Percentiles rank a stretch among this genome's conserved stretches.
phyloP scores from a whole-genome alignment of 1,284 basidiomycete genomes.

The Cutaneotrichosporon dermatis region DNA sequence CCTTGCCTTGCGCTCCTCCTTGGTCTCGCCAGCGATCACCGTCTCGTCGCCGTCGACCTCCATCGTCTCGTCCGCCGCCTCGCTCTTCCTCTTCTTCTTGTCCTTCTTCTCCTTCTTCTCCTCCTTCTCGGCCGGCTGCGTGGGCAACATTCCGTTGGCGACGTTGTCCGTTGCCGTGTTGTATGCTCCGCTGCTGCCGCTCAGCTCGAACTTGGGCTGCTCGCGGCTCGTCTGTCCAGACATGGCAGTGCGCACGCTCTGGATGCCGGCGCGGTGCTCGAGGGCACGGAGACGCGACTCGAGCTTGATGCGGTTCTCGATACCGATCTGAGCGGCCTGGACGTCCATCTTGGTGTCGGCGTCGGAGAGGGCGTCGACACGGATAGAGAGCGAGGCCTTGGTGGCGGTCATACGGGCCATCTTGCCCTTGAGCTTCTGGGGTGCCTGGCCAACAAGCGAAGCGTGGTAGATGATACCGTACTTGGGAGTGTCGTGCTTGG shows the following conservation, averaged over 20 bases:
- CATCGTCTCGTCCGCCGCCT: constrained; percentile 49
- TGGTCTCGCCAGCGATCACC: constrained; percentile 50
- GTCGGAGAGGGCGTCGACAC: constrained; percentile 93
- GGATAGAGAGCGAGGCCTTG: constrained; percentile 91
- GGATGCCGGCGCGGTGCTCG: constrained; percentile 73
- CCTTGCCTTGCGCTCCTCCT: constrained; percentile 58
- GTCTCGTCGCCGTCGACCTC: constrained; percentile 49
- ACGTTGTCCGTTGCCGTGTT: constrained; percentile 75
- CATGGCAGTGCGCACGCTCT: constrained; percentile 59
- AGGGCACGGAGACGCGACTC: constrained; percentile 88
- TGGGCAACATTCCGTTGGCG: constrained; percentile 57
- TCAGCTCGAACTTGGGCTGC: constrained; percentile 68
- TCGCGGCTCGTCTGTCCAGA: constrained; percentile 58
- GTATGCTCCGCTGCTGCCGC: constrained; percentile 63
- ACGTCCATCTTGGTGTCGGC: constrained; percentile 82
- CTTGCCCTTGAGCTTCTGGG: constrained; percentile 98
- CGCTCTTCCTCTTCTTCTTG: constrained; percentile 64
- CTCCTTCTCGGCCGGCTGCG: constrained; percentile 65
- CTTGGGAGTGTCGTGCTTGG: constrained; percentile 98
- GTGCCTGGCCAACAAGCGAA: constrained; percentile 92
- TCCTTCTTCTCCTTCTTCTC: constrained; percentile 69
- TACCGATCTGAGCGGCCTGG: constrained; percentile 75
- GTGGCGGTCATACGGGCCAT: constrained; percentile 99
- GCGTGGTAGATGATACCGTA: constrained; percentile 97
- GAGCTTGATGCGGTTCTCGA: constrained; percentile 90